Percentiles rank a stretch among this genome's conserved stretches.
phyloP scores from a whole-genome alignment of 1,139 yeast genomes.

The Blastobotrys elegans region DNA sequence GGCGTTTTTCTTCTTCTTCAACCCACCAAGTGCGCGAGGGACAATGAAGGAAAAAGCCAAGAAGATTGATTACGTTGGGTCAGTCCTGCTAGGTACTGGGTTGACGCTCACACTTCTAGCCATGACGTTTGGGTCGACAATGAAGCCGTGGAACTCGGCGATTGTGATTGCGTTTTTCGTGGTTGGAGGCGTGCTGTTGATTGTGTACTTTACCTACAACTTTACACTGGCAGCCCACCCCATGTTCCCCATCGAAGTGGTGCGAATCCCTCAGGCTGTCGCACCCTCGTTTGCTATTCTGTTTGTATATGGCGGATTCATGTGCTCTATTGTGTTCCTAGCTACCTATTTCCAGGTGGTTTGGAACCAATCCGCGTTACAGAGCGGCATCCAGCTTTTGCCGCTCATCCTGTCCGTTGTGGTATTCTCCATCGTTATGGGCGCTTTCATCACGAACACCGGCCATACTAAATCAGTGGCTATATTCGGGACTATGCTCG shows the following conservation, averaged over 20 bases:
- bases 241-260: slow-evolving; percentile 42
- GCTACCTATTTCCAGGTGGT: slow-evolving; percentile 56
- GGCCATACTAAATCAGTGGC: slow-evolving; percentile 47
- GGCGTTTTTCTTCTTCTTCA: slow-evolving; percentile 45
- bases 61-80: slow-evolving; percentile 47
- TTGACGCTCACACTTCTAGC: slow-evolving; percentile 45
- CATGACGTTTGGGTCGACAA: slow-evolving; percentile 47
- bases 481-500: slow-evolving; percentile 41
- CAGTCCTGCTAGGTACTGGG: slow-evolving; percentile 40
- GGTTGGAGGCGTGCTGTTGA: slow-evolving; percentile 46
- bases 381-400: slow-evolving; percentile 54
- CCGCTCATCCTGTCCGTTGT: slow-evolving; percentile 53
- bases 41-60: slow-evolving; percentile 39
- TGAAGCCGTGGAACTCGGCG: slow-evolving; percentile 50
- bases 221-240: slow-evolving; percentile 45
- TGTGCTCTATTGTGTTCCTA: slow-evolving; percentile 43
- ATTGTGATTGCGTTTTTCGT: slow-evolving; percentile 51
- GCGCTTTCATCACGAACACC: slow-evolving; percentile 44
- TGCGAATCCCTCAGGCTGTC: slow-evolving; percentile 37
- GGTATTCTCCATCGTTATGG: slow-evolving; percentile 43
- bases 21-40: slow-evolving; percentile 47
- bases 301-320: slow-evolving; percentile 43
- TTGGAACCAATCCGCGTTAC: slow-evolving; percentile 44
- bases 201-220: slow-evolving; percentile 46
- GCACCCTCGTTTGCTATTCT: slow-evolving; percentile 40